Base-by-base conservation (phyloP, 805 yeast species). In the Candida nonsorbophila region DNA sequence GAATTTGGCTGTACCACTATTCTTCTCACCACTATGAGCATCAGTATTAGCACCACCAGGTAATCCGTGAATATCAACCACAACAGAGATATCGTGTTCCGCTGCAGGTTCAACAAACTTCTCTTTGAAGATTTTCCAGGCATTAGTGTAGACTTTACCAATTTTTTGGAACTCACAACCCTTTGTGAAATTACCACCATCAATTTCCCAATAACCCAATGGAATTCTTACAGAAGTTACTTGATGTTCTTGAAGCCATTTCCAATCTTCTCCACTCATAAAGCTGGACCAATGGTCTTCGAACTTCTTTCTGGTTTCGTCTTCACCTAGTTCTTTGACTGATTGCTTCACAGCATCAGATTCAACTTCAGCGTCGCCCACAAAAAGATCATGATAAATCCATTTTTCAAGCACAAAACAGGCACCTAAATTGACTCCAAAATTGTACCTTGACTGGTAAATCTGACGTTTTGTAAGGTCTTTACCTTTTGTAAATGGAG, bases 1-100 rank as follows among this genome's bases (percentile, higher is more conserved):
- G 43, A 85, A 79, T 7, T 67, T 82, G 2, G 90, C 77, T 24
- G 60, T 48, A 3, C 69, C 69, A 25, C 77, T 61, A 8, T 37
- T 29, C 19, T 45, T 41, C 29, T 77, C 79, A 7, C 97, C 97
- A 42, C 90, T 77, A 52, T 88, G 97, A 27, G 79, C 84, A 18
- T 79, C 82, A 1, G 77, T 71, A 47, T 92, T 90, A 14, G 97
- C 97, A 20, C 97, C 97, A 9, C 85, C 86, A 4, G 97, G 97
- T 7, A 90, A 55, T 0, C 83, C 97, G 55, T 92, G 97, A 24
- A 90, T 45, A 54, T 90, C 97, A 10, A 90, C 70, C 30, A 90
- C 45, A 1, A 90, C 77, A 8, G 86, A 82, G 34, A 90, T 90
- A 17, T 71, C 65, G 42, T 76, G 55, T 12, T 63, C 36, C 0